Base-by-base conservation (phyloP, 805 yeast genomes). In the Saccharomycopsis babjevae region DNA sequence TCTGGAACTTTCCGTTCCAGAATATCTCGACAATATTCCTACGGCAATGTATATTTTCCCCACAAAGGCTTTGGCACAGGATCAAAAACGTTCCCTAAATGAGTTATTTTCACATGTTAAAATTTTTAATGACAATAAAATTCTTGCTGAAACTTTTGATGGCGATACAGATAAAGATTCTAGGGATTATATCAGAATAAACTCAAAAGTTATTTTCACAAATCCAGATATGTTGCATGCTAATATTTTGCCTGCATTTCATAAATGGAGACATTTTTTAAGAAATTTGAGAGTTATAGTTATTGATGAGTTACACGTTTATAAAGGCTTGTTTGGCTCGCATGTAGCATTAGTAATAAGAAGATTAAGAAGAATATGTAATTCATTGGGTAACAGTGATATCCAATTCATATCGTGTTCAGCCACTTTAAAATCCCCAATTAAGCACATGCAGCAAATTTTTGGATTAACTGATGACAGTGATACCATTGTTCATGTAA, bases 1-100 rank as follows among this genome's bases (percentile, higher is more conserved):
- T 46, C 28, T 25, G 16, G 52, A 46, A 5, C 22, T 15, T 6
- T 46, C 52, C 10, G 16, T 5, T 13, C 16, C 52, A 11, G 73
- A 76, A 57, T 67, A 74, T 57, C 72, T 78, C 58, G 77, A 80
- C 54, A 67, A 69, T 10, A 28, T 55, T 28, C 65, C 80, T 4
- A 88, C 96, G 0, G 88, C 97, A 10, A 77, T 96, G 76, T 91
- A 88, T 67, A 84, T 94, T 13, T 94, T 94, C 67, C 99, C 99
- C 1, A 94, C 99, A 0, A 94, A 94, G 69, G 99, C 99, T 0
- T 76, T 94, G 58, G 98, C 99, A 0, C 99, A 94, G 69, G 99
- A 94, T 75, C 99, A 94, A 72, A 86, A 86, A 67, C 76, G 96
- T 64, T 84, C 96, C n/a, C 74, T 94, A 60, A 78, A 79, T 57